A percentile compares a stretch with the other conserved stretches of the same genome.
Evolutionary conservation across 2,329 filamentous ascomycete species (phyloP).

Genomic region (Cladosporium oxysporum): DNA sequence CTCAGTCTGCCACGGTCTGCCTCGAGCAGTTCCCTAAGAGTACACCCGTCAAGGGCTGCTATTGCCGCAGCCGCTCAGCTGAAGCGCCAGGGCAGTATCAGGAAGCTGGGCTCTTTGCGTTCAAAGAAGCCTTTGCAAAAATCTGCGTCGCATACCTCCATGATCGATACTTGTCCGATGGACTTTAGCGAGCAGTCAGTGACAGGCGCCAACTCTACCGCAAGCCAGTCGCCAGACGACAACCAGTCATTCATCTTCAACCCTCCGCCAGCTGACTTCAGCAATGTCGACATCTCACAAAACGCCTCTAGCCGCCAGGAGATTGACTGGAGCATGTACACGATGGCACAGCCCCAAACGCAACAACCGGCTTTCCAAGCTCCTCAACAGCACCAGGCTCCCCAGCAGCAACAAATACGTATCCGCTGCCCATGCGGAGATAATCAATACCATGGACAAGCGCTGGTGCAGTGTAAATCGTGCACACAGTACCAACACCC

Average conservation of each 20-base stretch:
- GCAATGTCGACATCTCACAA: conserved; percentile 26
- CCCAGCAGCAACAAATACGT: conserved; percentile 41
- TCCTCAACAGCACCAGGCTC: conserved; percentile 30
- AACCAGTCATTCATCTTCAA: conserved; percentile 21
- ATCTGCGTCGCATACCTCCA: conserved; percentile 20
- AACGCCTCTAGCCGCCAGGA: conserved; percentile 46
- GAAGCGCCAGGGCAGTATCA: conserved; percentile 37
- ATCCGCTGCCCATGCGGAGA: conserved; percentile 62
- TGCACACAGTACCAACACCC: conserved; percentile 66
- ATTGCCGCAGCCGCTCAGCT: conserved; percentile 38
- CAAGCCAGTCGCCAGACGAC: conserved; percentile 21
- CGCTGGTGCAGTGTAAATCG: conserved; percentile 64
- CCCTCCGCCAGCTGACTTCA: conserved; percentile 16
- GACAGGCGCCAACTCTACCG: not conserved
- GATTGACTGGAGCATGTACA: conserved; percentile 48
- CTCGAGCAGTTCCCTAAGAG: conserved; percentile 35
- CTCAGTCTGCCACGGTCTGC: conserved; percentile 36
- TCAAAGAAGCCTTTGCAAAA: conserved; percentile 12
- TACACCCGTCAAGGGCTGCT: conserved; percentile 38
- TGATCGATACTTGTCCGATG: conserved; percentile 36
- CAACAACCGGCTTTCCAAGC: conserved; percentile 47
- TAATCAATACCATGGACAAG: conserved; percentile 53
- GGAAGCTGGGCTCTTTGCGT: conserved; percentile 28
- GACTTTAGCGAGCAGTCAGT: conserved; percentile 23
- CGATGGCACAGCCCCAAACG: conserved; percentile 43